Percentiles rank a stretch among this genome's conserved stretches.
Conservation (phyloP, 2,329 filamentous ascomycete genomes). For the Colletotrichum karsti region DNA sequence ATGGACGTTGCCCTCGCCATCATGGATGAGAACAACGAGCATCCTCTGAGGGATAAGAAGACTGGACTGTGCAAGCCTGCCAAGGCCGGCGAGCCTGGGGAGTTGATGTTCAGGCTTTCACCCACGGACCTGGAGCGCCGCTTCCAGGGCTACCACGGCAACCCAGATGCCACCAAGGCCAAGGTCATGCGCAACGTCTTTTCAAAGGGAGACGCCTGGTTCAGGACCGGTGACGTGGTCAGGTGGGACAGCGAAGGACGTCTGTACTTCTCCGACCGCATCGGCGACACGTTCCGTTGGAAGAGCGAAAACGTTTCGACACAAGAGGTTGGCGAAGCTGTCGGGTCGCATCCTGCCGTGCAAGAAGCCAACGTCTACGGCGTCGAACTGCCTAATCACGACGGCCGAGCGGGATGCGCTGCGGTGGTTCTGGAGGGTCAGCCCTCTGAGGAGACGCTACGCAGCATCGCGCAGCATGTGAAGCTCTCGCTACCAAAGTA, state of each 20-base stretch:
- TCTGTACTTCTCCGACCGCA: conserved; percentile 82
- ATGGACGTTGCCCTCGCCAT: conserved; percentile 66
- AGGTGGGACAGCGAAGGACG: conserved; percentile 75
- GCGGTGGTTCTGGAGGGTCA: conserved; percentile 67
- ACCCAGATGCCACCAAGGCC: conserved; percentile 72
- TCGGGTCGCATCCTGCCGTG: conserved; percentile 73
- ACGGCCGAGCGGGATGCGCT: conserved; percentile 85
- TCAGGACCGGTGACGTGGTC: conserved; percentile 84
- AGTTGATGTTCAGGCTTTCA: conserved; percentile 78
- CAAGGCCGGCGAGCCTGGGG: conserved; percentile 71
- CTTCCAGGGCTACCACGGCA: conserved; percentile 87
- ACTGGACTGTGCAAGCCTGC: conserved; percentile 75
- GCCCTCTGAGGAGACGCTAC: conserved; percentile 55
- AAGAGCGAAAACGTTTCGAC: conserved; percentile 88
- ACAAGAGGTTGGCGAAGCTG: conserved; percentile 79
- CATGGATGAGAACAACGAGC: conserved; percentile 76
- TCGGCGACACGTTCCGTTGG: conserved; percentile 82
- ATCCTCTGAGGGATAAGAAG: conserved; percentile 71
- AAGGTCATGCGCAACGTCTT: conserved; percentile 82
- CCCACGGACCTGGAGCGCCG: conserved; percentile 66
- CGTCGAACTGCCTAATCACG: conserved; percentile 80
- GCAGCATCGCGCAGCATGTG: conserved; percentile 69
- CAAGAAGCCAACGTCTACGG: conserved; percentile 89
- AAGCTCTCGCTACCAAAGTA: conserved; percentile 71
- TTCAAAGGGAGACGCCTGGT: conserved; percentile 80